Evolutionary conservation across 306 rosid species (phyloP), one percentile per base, ranked within the genome.

Genomic region (Geum urbanum): DNA sequence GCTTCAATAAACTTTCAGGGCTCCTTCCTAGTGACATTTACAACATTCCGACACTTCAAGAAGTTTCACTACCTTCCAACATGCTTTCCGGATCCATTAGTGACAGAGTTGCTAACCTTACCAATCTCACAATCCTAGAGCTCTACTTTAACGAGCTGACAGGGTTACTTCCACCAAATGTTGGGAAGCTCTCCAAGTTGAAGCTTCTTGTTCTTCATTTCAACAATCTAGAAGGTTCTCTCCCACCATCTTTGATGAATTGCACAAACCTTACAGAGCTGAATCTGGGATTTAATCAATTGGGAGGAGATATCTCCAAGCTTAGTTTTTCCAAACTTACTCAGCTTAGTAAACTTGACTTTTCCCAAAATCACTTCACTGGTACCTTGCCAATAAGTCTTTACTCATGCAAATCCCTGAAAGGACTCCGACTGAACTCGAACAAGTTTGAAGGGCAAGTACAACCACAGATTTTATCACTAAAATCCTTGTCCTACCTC

Each of bases 221-320:
- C 57, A 66, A 66, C 70, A 24, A 47, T 4, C 44, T 66, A 0
- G 22, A 47, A 48, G 70, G 43, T 15, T 16, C 24, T 0, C 44
- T 66, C 14, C 70, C 70, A 6, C 24, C 56, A 8, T 66, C 70
- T 8, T 47, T 47, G 70, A 66, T 66, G 57, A 66, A 66, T 27
- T 66, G 70, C 57, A 66, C 70, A 4, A 27, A 27, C 14, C 70
- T 66, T 66, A 5, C 2, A 9, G 57, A 66, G 14, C 5, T 66
- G 3, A 1, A 24, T 47, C 22, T 66, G 41, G 56, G 4, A 47
- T 11, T 1, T 8, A 64, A 66, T n/a, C 8, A 0, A 20, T 66
- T 66, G 0, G 2, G 4, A 47, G 70, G 70, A 13, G 9, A 27
- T 27, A 27, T 66, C 43, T 15, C 70, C 4, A 16, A 0, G 24